phyloP scores from a whole-genome alignment of 164 flowering plant species.

The Magnolia officinalis region DNA sequence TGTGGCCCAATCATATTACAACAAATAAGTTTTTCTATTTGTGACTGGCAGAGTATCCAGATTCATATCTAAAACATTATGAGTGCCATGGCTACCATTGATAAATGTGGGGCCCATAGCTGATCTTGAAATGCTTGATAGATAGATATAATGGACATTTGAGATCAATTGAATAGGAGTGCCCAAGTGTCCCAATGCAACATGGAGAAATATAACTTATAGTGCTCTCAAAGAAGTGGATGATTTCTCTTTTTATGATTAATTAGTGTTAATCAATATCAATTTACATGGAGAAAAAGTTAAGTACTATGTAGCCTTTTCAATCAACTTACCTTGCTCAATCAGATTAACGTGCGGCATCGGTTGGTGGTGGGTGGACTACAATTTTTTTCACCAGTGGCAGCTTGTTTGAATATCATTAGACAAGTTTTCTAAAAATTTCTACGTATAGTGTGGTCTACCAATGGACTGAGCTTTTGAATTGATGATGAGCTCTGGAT shows the following conservation, averaged over 20 bases:
- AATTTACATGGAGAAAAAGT: neutral
- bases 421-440: neutral
- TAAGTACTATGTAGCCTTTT: neutral
- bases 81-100: too few species aligned
- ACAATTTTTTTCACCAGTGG: neutral
- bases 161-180: too few species aligned
- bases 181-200: too few species aligned
- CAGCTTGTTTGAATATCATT: neutral
- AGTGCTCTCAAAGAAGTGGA: neutral
- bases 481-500: too few species aligned
- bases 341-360: neutral
- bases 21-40: too few species aligned
- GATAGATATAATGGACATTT: too few species aligned
- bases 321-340: neutral
- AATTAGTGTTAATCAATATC: neutral
- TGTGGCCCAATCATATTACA: too few species aligned
- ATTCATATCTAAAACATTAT: too few species aligned
- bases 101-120: too few species aligned
- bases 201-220: too few species aligned
- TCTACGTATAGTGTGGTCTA: neutral
- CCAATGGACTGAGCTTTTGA: neutral
- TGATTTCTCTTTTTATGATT: neutral
- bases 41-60: too few species aligned
- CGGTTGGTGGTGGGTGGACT: neutral
- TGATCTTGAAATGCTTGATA: too few species aligned